phyloP scores from a whole-genome alignment of 2,329 filamentous ascomycete species.

The Penicillium sp. region DNA sequence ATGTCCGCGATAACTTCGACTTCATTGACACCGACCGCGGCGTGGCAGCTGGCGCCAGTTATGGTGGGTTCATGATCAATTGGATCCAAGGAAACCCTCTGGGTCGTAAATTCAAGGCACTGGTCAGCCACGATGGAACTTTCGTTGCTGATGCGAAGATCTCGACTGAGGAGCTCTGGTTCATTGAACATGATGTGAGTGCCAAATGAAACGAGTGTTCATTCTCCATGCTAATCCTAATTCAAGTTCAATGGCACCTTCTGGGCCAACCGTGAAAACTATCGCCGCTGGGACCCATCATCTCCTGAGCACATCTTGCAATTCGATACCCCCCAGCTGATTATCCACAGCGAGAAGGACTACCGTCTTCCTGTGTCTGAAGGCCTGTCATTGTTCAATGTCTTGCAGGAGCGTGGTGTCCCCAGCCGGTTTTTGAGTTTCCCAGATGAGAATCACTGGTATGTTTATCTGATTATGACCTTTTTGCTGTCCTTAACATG shows the following conservation, averaged over 20 bases:
- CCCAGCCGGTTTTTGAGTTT: slow-evolving; percentile 77
- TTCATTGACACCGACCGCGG: slow-evolving; percentile 41
- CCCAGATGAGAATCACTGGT: slow-evolving; percentile 69
- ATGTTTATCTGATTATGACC: slow-evolving; percentile 8
- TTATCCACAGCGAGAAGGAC: slow-evolving; percentile 83
- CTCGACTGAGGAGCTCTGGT: slow-evolving; percentile 54
- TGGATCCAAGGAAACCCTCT: slow-evolving; percentile 89
- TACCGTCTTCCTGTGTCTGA: slow-evolving; percentile 83
- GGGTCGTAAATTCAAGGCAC: slow-evolving; percentile 79
- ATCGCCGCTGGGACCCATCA: slow-evolving; percentile 69
- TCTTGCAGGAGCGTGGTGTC: slow-evolving; percentile 71
- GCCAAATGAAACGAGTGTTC: neutral
- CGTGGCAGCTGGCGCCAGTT: slow-evolving; percentile 45
- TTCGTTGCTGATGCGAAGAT: slow-evolving; percentile 63
- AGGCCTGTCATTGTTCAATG: slow-evolving; percentile 77
- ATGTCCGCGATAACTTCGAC: slow-evolving; percentile 53
- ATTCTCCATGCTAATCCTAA: neutral
- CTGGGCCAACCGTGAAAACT: slow-evolving; percentile 60
- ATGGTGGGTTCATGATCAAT: slow-evolving; percentile 56
- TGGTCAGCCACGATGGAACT: slow-evolving; percentile 86
- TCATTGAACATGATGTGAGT: slow-evolving; percentile 50
- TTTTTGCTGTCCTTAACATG: neutral
- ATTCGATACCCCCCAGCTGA: slow-evolving; percentile 79
- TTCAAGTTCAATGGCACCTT: slow-evolving; percentile 49
- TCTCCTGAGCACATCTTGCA: slow-evolving; percentile 58